Evolutionary conservation across 352 stramenopile genomes (phyloP), one percentile per base, ranked within the genome.

Genomic region (Phytophthora uliginosa): DNA sequence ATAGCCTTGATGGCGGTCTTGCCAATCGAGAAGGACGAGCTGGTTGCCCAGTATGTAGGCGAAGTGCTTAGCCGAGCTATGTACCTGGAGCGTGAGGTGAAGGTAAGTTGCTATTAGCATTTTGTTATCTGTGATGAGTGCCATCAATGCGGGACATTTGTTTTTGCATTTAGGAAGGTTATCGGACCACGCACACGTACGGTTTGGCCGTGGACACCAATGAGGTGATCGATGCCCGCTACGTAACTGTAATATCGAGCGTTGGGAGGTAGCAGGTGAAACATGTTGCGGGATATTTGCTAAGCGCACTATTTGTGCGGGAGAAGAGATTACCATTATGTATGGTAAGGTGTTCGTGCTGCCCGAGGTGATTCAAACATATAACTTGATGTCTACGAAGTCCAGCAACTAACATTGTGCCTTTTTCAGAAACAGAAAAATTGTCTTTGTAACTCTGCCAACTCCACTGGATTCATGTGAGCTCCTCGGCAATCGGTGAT

Each of bases 211-310:
- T 56, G 2, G 15, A 18, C 1, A 33, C 18, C 8, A 26, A 24
- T 4, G 61, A 62, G 15, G 61, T 68, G 6, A 68, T 68, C 50
- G 52, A 61, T 13, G 61, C 61, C 1, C 34, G 38, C 5, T 5
- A 59, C 40, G 24, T 47, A 68, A 62, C n/a, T 68, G 61, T 36
- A 18, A 40, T 3, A 22, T 62, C 8, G 50, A 68, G 20, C 51
- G 51, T 8, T 68, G 38, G 52, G 51, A 62, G 1, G 60, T 67
- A 4, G 26, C 42, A 12, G 60, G 34, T 33, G 60, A 67, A 52
- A 47, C 42, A 15, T 60, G 55, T 36, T 62, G 36, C 36, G 55
- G 20, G 3, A n/a, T 62, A 48, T 62, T 42, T 3, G 55, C 55
- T n/a, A 34, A 62, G 1, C 13, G 22, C n/a, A 9, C 7, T 17